Evolutionary conservation across 2,329 filamentous ascomycete species (phyloP), one percentile per base, ranked within the genome.

Genomic region (Fusarium sp.): DNA sequence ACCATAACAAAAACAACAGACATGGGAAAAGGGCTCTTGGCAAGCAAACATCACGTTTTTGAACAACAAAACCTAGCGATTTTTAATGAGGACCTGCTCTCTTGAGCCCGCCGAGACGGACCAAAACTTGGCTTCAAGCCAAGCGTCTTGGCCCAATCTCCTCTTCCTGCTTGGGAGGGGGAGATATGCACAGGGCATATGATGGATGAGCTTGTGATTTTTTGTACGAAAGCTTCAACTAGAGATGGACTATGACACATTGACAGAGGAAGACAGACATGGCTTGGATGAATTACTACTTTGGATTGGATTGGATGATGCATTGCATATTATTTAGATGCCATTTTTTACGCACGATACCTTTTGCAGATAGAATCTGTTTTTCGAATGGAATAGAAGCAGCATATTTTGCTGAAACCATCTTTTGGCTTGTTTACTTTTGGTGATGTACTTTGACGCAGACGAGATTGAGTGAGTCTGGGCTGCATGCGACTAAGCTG

Each of bases 51-150:
- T 54, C 52, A 68, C 54, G 48, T 73, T 75, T 72, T 63, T 63
- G 64, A 74, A 66, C 51, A 70, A 63, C 54, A 47, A 55, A 55
- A 70, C 68, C 59, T 73, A 71, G 64, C 72, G 71, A 65, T 75
- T 70, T 68, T 77, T 77, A 77, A 77, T 75, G 60, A 68, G 73
- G 59, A 48, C 50, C 58, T 77, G 69, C 75, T 74, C 73, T 75
- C 75, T 73, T 61, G 63, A 61, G 62, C 48, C 44, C 62, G 28
- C 47, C 44, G 51, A 61, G 56, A 60, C 57, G 38, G 30, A 24
- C 6, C 47, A 67, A n/a, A 26, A 59, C 30, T 28, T 54, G 47
- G 59, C 52, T 42, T 39, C 30, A 24, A 20, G 38, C 48, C 32
- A 47, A 65, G 44, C 58, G 39, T 26, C 65, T 67, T 73, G 73